These are phyloP conservation scores for cucumber (Cucumis sativus) DNA, from an alignment of 306 rosid species.

Conservation along the genomic window Cucumber_9930_V3 NC_026657.2:704001-704500, in stretches of 20 bases:
- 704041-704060: not conserved
- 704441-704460: not conserved
- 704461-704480: not conserved
- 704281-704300: not conserved
- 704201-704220: not conserved
- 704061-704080: not conserved
- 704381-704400: not conserved
- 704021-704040: constrained; percentile 25
- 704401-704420: not conserved
- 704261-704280: not conserved
- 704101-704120: not conserved
- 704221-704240: not conserved
- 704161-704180: not conserved
- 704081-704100: not conserved
- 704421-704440: not conserved
- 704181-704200: not conserved
- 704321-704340: not conserved
- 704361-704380: not conserved
- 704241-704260: not conserved
- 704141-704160: not conserved
- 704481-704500: not conserved
- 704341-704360: not conserved
- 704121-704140: not conserved
- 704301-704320: not conserved
- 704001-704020: constrained; percentile 98